Conservation (phyloP, 805 yeast species). For the Clavispora phyllophila region DNA sequence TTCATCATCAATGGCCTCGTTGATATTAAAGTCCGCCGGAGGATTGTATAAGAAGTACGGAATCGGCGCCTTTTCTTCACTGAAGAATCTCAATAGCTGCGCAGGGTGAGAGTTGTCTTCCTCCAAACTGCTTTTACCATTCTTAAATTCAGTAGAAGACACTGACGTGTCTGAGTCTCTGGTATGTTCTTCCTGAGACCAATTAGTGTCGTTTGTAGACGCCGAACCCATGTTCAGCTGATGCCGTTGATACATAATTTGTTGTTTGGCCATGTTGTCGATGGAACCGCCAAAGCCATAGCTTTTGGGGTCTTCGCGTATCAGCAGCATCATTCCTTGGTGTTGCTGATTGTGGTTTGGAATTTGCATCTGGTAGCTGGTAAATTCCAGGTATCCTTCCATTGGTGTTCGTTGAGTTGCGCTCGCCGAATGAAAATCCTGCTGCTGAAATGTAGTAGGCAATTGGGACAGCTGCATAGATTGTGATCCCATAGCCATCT, state of each 20-base stretch:
- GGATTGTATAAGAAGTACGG: conserved; percentile 66
- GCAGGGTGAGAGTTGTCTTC: conserved; percentile 40
- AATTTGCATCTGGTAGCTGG: conserved; percentile 3
- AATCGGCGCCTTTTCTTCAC: conserved; percentile 40
- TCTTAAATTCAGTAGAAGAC: conserved; percentile 11
- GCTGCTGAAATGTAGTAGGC: conserved; percentile 20
- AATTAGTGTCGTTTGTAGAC: conserved; percentile 39
- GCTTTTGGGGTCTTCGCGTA: neutral
- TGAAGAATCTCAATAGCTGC: conserved; percentile 37
- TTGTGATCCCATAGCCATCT: conserved; percentile 51
- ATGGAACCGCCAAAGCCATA: conserved; percentile 1
- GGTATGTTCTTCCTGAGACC: conserved; percentile 37
- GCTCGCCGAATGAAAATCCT: conserved; percentile 17
- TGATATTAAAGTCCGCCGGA: conserved; percentile 59
- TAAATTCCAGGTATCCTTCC: conserved; percentile 2
- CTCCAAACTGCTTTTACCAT: conserved; percentile 34
- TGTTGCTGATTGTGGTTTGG: neutral
- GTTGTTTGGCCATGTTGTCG: conserved; percentile 12
- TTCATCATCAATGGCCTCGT: conserved; percentile 85
- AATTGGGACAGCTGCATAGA: conserved; percentile 50
- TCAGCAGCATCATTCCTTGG: neutral
- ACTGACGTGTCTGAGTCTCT: conserved; percentile 40
- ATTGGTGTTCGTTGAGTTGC: neutral
- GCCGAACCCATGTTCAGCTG: conserved; percentile 16
- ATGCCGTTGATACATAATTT: conserved; percentile 10